phyloP scores from a whole-genome alignment of 1,284 basidiomycete genomes.

The Fomitiporia mediterranea region DNA sequence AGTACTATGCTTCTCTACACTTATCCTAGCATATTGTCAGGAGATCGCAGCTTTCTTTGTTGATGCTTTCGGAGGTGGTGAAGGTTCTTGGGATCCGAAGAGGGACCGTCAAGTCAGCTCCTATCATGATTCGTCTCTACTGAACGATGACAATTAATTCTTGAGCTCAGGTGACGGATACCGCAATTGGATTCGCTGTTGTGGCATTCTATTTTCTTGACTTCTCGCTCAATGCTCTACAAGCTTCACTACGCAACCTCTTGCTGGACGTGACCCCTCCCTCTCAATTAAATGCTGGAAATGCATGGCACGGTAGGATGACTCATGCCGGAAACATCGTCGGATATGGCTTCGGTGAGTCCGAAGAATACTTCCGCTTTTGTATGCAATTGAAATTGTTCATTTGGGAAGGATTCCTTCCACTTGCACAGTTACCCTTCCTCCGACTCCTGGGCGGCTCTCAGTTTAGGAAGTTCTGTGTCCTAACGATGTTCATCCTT shows the following conservation, averaged over 20 bases:
- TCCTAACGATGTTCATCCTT: slow-evolving; percentile 79
- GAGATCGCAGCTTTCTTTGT: slow-evolving; percentile 73
- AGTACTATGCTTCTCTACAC: slow-evolving; percentile 65
- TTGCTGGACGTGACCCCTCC: slow-evolving; percentile 86
- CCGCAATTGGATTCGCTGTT: slow-evolving; percentile 83
- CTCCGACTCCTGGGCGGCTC: slow-evolving; percentile 82
- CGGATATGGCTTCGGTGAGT: slow-evolving; percentile 82
- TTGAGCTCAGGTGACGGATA: slow-evolving; percentile 51
- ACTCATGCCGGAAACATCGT: slow-evolving; percentile 92
- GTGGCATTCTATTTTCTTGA: slow-evolving; percentile 90
- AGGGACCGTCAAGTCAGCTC: slow-evolving; percentile 52
- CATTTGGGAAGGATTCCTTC: slow-evolving; percentile 67
- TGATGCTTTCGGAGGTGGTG: slow-evolving; percentile 71
- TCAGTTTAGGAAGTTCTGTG: slow-evolving; percentile 95
- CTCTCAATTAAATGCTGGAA: slow-evolving; percentile 84
- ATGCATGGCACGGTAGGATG: slow-evolving; percentile 98
- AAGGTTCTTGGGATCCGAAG: slow-evolving; percentile 87
- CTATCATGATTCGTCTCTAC: not conserved
- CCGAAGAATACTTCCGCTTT: not conserved
- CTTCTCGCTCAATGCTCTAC: slow-evolving; percentile 91
- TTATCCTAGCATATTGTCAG: slow-evolving; percentile 83
- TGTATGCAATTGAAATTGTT: not conserved
- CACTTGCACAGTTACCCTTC: slow-evolving; percentile 71
- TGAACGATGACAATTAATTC: slow-evolving; percentile 1
- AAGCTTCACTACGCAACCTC: slow-evolving; percentile 89